Evolutionary conservation across 1,139 yeast species (phyloP), one percentile per base, ranked within the genome.

Genomic region (Suhomyces taliae): DNA sequence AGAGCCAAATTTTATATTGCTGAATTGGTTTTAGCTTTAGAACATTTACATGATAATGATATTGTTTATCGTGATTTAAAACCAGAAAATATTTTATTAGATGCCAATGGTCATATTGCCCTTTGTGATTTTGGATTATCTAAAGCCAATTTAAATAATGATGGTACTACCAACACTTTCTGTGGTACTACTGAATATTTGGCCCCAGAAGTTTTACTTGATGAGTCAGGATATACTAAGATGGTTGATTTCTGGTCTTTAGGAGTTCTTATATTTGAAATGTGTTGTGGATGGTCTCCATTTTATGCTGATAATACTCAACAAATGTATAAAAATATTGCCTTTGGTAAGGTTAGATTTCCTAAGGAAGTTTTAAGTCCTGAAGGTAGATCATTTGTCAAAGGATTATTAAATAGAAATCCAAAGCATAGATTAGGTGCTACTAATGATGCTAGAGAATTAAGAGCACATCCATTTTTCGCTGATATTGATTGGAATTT

Each of bases 201-300:
- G 56, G 93, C 95, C 0, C 95, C 95, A 2, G 95, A 87, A 64
- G 86, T 87, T 12, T 71, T 87, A 52, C 70, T 87, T 44, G 93
- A 87, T 66, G 98, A 93, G 66, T 74, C 85, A 34, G 95, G 95
- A 32, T 87, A 87, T 65, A 86, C 93, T 34, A 85, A 86, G 61
- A 86, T 86, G 93, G 93, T 87, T 58, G 95, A 87, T 66, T 87
- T 86, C 58, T 87, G 95, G 95, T 85, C 91, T 2, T 69, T 87
- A 49, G 95, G 95, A 51, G 93, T 87, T 8, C 72, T 87, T 50
- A 85, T 87, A 39, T 87, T 87, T 65, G 95, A 87, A 67, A 86
- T 87, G 93, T 85, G 97, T 67, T 93, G 98, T 70, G 99, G 99
- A 37, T 93, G 98, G 98, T 87, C 96, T n/a, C 99, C 99, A 46